Evolutionary conservation across 2,329 filamentous ascomycete genomes (phyloP), one percentile per base, ranked within the genome.

Genomic region (Aquanectria penicillioides): DNA sequence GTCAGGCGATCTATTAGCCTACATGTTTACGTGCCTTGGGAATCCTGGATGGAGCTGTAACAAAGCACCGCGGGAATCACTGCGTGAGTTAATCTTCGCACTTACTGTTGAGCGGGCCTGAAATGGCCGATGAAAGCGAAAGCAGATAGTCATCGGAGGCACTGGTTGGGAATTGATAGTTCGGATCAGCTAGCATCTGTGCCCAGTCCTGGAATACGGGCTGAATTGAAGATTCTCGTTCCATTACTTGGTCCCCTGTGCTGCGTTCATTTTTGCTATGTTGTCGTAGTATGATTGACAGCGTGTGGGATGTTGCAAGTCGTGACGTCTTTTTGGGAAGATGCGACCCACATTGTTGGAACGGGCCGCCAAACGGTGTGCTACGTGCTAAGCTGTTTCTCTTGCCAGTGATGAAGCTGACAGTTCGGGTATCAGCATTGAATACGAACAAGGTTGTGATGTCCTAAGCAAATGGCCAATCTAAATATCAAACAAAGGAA

Each of bases 171-270:
- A 34, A 59, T 59, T 34, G 61, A 37, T 23, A 48, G 51, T 47
- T 52, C 18, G 29, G 38, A 56, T 34, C 47, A 29, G 28, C 33
- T 54, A 37, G 52, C 29, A 36, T 44, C 17, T 60, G 17, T 18
- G 52, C 13, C 44, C 44, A 34, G 59, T 63, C 56, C 66, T 65
- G 63, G 55, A 33, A 69, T 34, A 68, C 18, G 67, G 59, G 59
- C 55, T 59, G 34, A 48, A 59, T 56, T 62, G 44, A 65, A 55
- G 61, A 66, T 54, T 33, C 37, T 41, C 26, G 11, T 36, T 29
- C 55, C 22, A 37, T 26, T 12, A 26, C 25, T n/a, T 3, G 10
- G n/a, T n/a, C n/a, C n/a, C n/a, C n/a, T n/a, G n/a, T n/a, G n/a
- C n/a, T n/a, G n/a, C n/a, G n/a, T n/a, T n/a, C n/a, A n/a, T 44